Conservation (phyloP, 257 asterid species). For the Nicotiana otophora region DNA sequence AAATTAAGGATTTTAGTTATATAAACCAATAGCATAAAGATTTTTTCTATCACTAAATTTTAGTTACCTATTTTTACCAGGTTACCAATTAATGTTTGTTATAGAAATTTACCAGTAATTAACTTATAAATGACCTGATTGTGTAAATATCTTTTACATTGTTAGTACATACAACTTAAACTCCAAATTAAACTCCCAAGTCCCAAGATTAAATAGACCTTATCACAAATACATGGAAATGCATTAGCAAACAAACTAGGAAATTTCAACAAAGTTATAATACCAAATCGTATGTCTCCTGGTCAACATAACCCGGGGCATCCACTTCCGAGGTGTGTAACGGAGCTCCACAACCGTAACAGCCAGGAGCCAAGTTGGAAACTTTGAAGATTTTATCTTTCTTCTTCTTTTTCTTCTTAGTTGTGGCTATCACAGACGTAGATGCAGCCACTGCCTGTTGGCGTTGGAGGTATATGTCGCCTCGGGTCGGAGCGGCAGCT, state of each 20-base stretch:
- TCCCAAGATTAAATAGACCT: constrained; percentile 13
- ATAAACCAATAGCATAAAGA: not conserved
- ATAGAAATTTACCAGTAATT: too few species aligned
- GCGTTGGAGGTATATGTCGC: constrained; percentile 67
- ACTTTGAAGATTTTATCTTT: constrained; percentile 37
- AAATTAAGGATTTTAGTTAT: not conserved
- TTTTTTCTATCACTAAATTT: not conserved
- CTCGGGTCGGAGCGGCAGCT: constrained; percentile 74
- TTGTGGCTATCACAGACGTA: constrained; percentile 26
- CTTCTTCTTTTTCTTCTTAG: constrained; percentile 32
- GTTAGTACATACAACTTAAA: not conserved
- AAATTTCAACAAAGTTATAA: not conserved
- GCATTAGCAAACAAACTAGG: not conserved
- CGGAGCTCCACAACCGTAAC: constrained; percentile 96
- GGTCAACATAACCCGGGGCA: constrained; percentile 63
- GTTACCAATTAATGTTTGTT: too few species aligned
- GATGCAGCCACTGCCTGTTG: constrained; percentile 48
- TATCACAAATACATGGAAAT: constrained; percentile 4
- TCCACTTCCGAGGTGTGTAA: constrained; percentile 65
- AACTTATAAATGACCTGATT: not conserved
- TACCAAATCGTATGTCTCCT: constrained; percentile 41
- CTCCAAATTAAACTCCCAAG: not conserved
- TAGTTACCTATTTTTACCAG: too few species aligned
- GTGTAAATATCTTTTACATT: not conserved
- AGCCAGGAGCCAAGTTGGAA: constrained; percentile 36